Evolutionary conservation across 768 basidiomycete genomes (phyloP).

Genomic region (Psilocybe tampanensis): DNA sequence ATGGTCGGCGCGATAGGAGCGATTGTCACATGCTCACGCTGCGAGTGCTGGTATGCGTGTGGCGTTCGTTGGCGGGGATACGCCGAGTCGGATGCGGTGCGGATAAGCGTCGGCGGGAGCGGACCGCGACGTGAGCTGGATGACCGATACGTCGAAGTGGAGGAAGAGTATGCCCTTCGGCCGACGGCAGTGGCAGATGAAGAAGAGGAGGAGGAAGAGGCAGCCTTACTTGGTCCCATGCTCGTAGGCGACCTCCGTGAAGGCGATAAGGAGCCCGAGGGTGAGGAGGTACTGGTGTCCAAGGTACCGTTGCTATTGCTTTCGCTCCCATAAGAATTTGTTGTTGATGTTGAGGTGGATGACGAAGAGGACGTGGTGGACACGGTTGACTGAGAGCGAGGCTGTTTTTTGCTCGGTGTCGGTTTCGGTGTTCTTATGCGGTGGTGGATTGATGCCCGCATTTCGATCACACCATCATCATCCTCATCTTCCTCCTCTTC

Average conservation of each 20-base stretch:
- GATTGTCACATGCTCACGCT: constrained; percentile 39
- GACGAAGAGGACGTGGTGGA: constrained; percentile 47
- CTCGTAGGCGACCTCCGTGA: constrained; percentile 18
- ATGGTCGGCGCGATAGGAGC: constrained; percentile 67
- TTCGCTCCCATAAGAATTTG: constrained; percentile 23
- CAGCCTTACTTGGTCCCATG: constrained; percentile 12
- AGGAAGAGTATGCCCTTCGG: constrained; percentile 13
- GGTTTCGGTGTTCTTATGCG: constrained; percentile 11
- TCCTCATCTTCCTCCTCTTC: constrained; percentile 41
- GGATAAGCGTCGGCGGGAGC: constrained; percentile 31
- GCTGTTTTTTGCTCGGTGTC: constrained; percentile 22
- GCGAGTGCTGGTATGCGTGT: constrained; percentile 1
- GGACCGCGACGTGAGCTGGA: constrained; percentile 26
- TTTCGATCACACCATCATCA: constrained; percentile 61
- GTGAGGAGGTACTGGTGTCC: constrained; percentile 17
- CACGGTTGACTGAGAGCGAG: constrained; percentile 45
- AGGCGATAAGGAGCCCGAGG: constrained; percentile 26
- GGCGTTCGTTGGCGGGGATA: no score
- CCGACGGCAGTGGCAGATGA: background rate
- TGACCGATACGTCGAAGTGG: constrained; percentile 16
- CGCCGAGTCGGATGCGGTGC: constrained; percentile 19
- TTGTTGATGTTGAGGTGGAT: constrained; percentile 29
- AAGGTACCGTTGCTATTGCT: constrained; percentile 14
- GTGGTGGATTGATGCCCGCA: constrained; percentile 41
- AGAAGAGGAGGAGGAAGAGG: constrained; percentile 9